These are phyloP conservation scores for Phoenix dactylifera DNA, from an alignment of 176 grass and related monocot species.

Conservation along the genomic window DNA sequence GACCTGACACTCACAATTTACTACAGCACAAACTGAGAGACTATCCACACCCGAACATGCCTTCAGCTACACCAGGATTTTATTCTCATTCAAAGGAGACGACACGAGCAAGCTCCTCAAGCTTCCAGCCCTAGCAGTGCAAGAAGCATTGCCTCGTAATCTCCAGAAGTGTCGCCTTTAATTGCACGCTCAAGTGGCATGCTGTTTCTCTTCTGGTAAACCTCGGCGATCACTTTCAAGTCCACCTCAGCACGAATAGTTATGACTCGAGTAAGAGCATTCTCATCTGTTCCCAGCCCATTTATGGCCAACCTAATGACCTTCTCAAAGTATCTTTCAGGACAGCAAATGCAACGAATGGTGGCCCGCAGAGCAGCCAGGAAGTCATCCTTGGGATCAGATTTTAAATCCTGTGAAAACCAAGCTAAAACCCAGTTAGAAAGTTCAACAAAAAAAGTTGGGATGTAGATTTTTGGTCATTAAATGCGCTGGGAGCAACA, in stretches of 20 bases:
- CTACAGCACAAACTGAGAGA: too few relatives aligned
- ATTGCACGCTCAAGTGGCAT: constrained; percentile 49
- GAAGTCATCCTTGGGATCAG: constrained; percentile 74
- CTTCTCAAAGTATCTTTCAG: constrained; percentile 80
- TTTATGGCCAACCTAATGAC: constrained; percentile 47
- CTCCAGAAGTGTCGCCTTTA: constrained; percentile 62
- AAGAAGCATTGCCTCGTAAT: constrained; percentile 61
- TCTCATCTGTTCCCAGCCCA: constrained; percentile 64
- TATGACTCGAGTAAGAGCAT: constrained; percentile 67
- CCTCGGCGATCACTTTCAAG: constrained; percentile 62
- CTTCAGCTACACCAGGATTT: too few relatives aligned
- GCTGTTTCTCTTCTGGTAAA: constrained; percentile 81
- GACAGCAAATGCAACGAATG: constrained; percentile 64
- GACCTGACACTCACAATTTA: too few relatives aligned
- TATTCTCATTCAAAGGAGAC: too few relatives aligned
- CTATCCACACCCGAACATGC: too few relatives aligned
- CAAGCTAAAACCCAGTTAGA: background rate
- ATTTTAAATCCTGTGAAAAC: constrained; percentile 51
- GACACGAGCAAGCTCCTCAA: background rate
- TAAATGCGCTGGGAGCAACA: too few relatives aligned
- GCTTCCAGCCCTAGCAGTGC: constrained; percentile 52
- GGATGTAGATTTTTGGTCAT: too few relatives aligned
- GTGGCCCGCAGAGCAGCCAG: constrained; percentile 47
- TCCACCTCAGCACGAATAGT: constrained; percentile 73
- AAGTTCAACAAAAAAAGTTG: background rate